Evolutionary conservation across 2,329 filamentous ascomycete genomes (phyloP), one percentile per base, ranked within the genome.

Genomic region (Xylaria sp.): DNA sequence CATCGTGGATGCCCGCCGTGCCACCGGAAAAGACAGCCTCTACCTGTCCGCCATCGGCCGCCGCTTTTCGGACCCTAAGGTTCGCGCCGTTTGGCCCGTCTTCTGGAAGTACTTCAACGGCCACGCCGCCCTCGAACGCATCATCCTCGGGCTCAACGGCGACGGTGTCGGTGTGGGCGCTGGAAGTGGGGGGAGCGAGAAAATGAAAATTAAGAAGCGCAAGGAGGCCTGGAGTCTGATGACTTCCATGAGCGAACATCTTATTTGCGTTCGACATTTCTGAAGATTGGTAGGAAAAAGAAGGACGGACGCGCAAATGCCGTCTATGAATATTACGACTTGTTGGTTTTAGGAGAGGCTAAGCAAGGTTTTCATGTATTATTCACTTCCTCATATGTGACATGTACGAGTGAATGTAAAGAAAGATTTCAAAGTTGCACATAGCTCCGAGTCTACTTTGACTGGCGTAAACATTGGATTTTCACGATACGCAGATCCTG

Each of bases 41-140:
- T 97, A 90, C 75, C 82, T 91, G 13, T 84, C 84, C n/a, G 87
- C 88, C 48, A 89, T 91, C 64, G 86, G 82, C 7, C 82, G 81
- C 57, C 83, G 88, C 10, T 83, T 90, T 54, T 48, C 71, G 10
- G 73, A 90, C 71, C 82, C 84, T 36, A 72, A 18, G 88, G 80
- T 92, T 15, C 85, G 88, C 51, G 86, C 89, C 66, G 86, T 88
- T 57, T 97, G 94, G 92, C 88, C 89, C 1, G 83, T 86, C 54
- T 89, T 97, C 74, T 87, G 91, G 75, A 93, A 92, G 79, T 96
- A 98, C 80, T 93, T 98, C 75, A 94, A 98, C 79, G 96, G 96
- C 0, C 88, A 86, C 66, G 90, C 92, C 77, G 91, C 94, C 2
- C 84, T 98, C 68, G 96, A 99, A 82, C 90, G 94, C 74, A 92